Conservation (phyloP, 148 eudicot species). For the Spergularia marina region DNA sequence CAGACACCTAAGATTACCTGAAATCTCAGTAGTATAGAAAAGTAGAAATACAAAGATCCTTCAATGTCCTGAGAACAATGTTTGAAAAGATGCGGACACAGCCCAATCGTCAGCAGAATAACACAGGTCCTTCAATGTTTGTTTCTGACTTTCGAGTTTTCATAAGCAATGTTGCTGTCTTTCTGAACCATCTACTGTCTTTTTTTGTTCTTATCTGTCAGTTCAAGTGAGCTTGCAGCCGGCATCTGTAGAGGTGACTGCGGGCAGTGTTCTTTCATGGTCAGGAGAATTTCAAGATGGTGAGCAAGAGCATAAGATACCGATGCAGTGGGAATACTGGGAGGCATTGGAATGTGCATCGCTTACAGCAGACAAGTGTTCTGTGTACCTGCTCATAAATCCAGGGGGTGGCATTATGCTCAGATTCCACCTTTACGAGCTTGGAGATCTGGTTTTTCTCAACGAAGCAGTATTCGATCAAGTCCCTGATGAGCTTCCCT, state of each 20-base stretch:
- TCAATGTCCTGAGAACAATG: background rate
- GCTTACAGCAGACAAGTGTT: slow-evolving; percentile 3
- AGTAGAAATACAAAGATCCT: too few relatives aligned
- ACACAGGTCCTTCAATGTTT: background rate
- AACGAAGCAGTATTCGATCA: background rate
- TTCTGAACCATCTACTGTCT: background rate
- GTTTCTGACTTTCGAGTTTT: background rate
- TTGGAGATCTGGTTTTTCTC: slow-evolving; percentile 8
- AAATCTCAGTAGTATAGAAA: too few relatives aligned
- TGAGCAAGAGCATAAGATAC: background rate
- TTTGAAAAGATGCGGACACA: background rate
- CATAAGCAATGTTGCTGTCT: background rate
- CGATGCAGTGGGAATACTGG: background rate
- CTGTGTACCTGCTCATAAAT: background rate
- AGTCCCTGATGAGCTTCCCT: background rate
- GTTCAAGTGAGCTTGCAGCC: slow-evolving; percentile 5
- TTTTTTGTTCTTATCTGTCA: background rate
- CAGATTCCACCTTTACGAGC: background rate
- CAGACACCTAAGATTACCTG: too few relatives aligned
- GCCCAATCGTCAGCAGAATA: background rate
- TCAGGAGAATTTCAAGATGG: background rate
- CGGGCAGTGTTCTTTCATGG: background rate
- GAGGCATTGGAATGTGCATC: slow-evolving; percentile 2
- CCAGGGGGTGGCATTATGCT: background rate
- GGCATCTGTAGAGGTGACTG: background rate